A percentile compares a stretch with the other conserved stretches of the same genome.
These are phyloP conservation scores for Bacidia gigantensis DNA, from an alignment of 495 filamentous ascomycete species.

Conservation along the genomic window DNA sequence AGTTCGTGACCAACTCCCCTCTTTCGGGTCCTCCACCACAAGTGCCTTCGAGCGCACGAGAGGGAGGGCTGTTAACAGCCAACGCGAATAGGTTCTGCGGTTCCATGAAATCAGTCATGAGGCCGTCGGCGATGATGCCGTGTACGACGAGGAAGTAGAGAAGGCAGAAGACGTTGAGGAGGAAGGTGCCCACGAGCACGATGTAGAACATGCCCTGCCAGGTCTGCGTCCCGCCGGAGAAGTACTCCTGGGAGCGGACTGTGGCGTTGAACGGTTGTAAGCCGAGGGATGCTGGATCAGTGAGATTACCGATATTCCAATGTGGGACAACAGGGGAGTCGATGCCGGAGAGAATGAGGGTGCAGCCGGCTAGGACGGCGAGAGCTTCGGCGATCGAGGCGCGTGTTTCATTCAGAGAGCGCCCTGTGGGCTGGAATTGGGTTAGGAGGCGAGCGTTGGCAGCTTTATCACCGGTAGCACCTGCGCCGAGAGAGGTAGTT, in stretches of 20 bases:
- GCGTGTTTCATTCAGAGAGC: conserved; percentile 26
- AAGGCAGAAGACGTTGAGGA: conserved; percentile 49
- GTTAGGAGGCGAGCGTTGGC: conserved; percentile 51
- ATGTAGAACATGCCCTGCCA: conserved; percentile 53
- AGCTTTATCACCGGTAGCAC: conserved; percentile 42
- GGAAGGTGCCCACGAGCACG: conserved; percentile 46
- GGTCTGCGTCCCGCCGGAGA: conserved; percentile 38
- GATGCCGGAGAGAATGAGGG: conserved; percentile 39
- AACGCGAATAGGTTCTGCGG: conserved; percentile 58
- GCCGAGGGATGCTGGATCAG: conserved; percentile 24
- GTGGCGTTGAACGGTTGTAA: conserved; percentile 43
- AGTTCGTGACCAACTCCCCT: conserved; percentile 40
- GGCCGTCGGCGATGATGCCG: conserved; percentile 26
- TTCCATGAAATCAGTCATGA: conserved; percentile 64
- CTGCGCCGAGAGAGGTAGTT: conserved; percentile 44
- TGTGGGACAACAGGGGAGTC: conserved; percentile 41
- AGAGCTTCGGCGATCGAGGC: conserved; percentile 55
- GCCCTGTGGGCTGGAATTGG: conserved; percentile 29
- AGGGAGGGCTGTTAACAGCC: conserved; percentile 52
- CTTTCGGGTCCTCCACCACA: conserved; percentile 49
- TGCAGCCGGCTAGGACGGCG: conserved; percentile 51
- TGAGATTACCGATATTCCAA: conserved; percentile 36
- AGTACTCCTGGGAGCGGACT: conserved; percentile 45
- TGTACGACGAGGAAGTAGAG: conserved; percentile 33
- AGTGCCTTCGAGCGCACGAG: conserved; percentile 38